Conservation (phyloP, 495 filamentous ascomycete species). For the Neurospora sp. region DNA sequence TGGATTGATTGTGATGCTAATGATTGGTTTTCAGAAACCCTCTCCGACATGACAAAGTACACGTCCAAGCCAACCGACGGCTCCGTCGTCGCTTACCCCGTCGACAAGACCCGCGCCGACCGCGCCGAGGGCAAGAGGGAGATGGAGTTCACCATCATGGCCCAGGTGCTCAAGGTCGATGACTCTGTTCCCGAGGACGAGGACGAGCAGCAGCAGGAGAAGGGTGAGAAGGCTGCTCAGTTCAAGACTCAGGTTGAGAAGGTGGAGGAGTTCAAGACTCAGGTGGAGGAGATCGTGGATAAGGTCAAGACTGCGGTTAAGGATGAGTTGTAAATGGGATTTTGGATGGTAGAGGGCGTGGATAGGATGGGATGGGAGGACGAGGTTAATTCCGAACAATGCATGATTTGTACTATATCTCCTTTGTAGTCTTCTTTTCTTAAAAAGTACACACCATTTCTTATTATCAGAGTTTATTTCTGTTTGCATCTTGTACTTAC, state of each 20-base stretch:
- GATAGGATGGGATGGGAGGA: not conserved
- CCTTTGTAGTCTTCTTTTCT: not conserved
- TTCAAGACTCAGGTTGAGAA: not conserved
- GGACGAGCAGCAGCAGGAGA: not conserved
- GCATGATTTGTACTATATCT: not conserved
- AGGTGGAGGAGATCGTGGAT: not conserved
- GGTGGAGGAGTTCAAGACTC: not conserved
- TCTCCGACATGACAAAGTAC: conserved; percentile 23
- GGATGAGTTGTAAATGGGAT: not conserved
- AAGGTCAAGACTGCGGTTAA: not conserved
- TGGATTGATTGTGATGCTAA: no score
- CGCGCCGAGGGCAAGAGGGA: conserved; percentile 8
- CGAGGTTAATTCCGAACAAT: rapidly evolving
- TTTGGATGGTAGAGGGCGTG: not conserved
- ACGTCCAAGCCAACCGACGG: conserved; percentile 14
- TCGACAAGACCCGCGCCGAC: conserved; percentile 14
- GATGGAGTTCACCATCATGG: conserved; percentile 21
- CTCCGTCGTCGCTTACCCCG: conserved; percentile 23
- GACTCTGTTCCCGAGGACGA: not conserved
- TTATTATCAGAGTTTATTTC: no score
- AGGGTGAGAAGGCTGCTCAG: not conserved
- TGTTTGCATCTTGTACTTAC: not conserved
- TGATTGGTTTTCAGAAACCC: no score
- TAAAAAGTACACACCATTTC: not conserved
- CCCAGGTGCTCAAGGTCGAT: conserved; percentile 15